Evolutionary conservation across 2,329 filamentous ascomycete species (phyloP), one percentile per base, ranked within the genome.

Genomic region (Fusarium floridanum): DNA sequence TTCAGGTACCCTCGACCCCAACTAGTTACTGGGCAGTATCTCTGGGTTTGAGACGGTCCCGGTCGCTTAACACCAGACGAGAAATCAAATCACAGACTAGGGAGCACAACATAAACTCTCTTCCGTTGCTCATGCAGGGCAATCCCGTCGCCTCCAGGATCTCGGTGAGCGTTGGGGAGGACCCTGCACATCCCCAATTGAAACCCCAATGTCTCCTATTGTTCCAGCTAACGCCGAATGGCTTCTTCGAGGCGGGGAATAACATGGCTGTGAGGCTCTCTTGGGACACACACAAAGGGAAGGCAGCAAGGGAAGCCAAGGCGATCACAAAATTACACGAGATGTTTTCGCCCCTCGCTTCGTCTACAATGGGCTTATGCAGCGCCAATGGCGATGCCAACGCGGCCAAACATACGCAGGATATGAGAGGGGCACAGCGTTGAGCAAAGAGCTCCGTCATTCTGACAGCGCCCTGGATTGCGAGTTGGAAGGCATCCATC

Each of bases 371-470:
- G 59, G 22, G 53, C 69, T 65, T 64, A 48, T 56, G 48, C 50
- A 32, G 55, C 59, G 56, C 65, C 53, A 48, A 56, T 24, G 36
- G 24, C 37, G n/a, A 60, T 37, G 39, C 61, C 43, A 56, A 55
- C 48, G 43, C n/a, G 43, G 22, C 43, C 45, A 55, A 53, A 61
- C 27, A n/a, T 36, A 43, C 60, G 34, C 27, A 57, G 57, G 57
- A 53, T 24, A 43, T 29, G 32, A 61, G 68, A 72, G 48, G 72
- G 63, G 59, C 37, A 60, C 55, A 37, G 16, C 7, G 55, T 70
- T 73, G 66, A 75, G 69, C 72, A 57, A 74, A 75, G 39, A 70
- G 55, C 63, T 56, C 62, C 72, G 72, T 74, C 72, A 75, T 75
- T 62, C 66, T 75, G 69, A 75, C 69, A 73, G 59, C 20, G 50